Base-by-base conservation (phyloP, 441 rosid genomes). In the Hypseocharis bilobata region DNA sequence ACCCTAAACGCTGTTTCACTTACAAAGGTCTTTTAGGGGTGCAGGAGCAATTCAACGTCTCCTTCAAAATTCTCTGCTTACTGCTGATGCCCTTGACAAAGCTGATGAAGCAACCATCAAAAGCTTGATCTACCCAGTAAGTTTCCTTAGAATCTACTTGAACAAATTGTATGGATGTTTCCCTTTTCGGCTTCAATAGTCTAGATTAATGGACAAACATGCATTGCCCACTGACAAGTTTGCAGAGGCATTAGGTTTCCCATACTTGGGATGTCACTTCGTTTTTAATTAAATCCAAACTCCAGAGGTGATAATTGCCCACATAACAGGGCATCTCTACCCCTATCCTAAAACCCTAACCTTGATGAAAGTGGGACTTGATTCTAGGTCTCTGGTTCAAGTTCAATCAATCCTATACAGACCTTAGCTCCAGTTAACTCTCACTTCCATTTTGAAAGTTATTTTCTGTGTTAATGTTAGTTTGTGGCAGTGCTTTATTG, bases 21-120 rank as follows among this genome's bases (percentile, higher is more conserved):
- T 23, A 72, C 32, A 29, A 17, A 26, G 57, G 47, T 64, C 2
- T 36, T 63, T 67, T 54, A 63, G 22, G 60, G 57, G 29, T 77
- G 80, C 85, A 92, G 98, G 92, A 58, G 98, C 98, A 51, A 79
- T 92, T 68, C 82, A 86, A 65, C 88, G 92, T 70, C 96, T 92
- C 70, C 81, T 60, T 49, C 81, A 87, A 57, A 85, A 83, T 71
- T 74, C 70, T 67, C 77, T 90, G 77, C 96, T 88, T 73, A 80
- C 91, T 69, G 88, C 96, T 19, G 84, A 87, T 72, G 86, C 97
- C 63, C 78, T 92, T 73, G 92, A 87, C 56, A 71, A 79, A 76
- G 88, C 97, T n/a, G 85, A 88, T 79, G 98, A 92, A 80, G 76
- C 77, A 71, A 72, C 82, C 68, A 80, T 92, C 45, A 90, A 73